Conservation (phyloP, 2,329 filamentous ascomycete genomes). For the Penicillium sp. region DNA sequence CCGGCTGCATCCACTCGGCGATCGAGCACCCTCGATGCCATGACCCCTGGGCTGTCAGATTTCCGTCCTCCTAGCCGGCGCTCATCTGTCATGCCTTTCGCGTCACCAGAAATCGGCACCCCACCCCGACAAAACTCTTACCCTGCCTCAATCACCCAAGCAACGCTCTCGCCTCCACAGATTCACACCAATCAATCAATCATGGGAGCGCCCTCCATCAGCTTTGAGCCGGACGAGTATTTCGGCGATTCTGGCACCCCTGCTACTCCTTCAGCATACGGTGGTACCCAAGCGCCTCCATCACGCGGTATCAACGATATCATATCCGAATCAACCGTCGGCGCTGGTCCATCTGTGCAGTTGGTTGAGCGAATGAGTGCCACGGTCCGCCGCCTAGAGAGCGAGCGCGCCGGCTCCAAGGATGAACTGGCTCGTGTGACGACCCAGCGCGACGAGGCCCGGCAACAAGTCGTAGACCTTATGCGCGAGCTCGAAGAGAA, state of each 20-base stretch:
- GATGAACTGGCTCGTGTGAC: constrained; percentile 81
- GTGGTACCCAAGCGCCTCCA: constrained; percentile 34
- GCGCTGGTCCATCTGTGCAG: constrained; percentile 88
- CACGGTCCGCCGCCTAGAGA: constrained; percentile 84
- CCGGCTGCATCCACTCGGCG: constrained; percentile 45
- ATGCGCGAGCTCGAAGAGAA: constrained; percentile 83
- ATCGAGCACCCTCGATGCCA: constrained; percentile 38
- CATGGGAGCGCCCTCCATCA: constrained; percentile 37
- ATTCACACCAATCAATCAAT: constrained; percentile 25
- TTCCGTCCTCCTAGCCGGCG: constrained; percentile 43
- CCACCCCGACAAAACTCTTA: constrained; percentile 51
- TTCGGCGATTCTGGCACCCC: constrained; percentile 38
- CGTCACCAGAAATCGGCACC: constrained; percentile 39
- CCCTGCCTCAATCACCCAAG: constrained; percentile 29
- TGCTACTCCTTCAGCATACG: constrained; percentile 40
- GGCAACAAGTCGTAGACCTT: constrained; percentile 83
- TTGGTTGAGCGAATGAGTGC: constrained; percentile 95
- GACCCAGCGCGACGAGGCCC: constrained; percentile 84
- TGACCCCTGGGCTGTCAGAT: constrained; percentile 36
- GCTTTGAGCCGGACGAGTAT: constrained; percentile 51
- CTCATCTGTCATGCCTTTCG: constrained; percentile 39
- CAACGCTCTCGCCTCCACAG: constrained; percentile 30
- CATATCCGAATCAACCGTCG: constrained; percentile 83
- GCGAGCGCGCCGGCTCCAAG: constrained; percentile 81
- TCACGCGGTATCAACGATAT: constrained; percentile 74